These are phyloP conservation scores for Cutaneotrichosporon sp. DNA, from an alignment of 1,284 basidiomycete species.

Conservation along the genomic window DNA sequence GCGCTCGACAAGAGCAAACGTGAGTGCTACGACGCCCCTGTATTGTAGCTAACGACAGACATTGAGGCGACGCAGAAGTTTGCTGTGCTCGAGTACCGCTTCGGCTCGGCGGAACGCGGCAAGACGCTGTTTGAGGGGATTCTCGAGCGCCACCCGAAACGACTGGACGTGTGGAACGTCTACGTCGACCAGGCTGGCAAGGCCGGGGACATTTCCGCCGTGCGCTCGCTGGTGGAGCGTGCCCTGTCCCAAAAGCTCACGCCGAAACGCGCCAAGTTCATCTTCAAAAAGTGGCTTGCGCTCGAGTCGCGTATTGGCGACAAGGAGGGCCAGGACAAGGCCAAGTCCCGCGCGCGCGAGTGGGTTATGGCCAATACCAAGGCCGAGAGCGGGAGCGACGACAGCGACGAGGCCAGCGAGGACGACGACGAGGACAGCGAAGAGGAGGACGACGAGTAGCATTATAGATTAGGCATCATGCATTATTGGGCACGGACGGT, in stretches of 20 bases:
- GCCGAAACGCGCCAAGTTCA: conserved; percentile 85
- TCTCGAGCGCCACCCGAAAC: conserved; percentile 86
- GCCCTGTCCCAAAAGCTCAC: conserved; percentile 79
- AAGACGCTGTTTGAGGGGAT: conserved; percentile 96
- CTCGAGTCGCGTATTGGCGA: conserved; percentile 84
- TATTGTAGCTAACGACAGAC: conserved; percentile 54
- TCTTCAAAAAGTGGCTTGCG: conserved; percentile 97
- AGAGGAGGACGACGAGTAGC: background rate
- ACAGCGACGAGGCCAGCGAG: conserved; percentile 16
- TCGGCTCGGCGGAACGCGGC: conserved; percentile 89
- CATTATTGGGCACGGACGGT: too few species aligned
- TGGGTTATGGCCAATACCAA: conserved; percentile 55
- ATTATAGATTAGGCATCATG: background rate
- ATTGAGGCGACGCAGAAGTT: conserved; percentile 91
- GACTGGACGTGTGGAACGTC: conserved; percentile 91
- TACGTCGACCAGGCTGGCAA: conserved; percentile 94
- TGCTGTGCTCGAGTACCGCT: conserved; percentile 89
- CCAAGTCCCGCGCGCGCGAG: conserved; percentile 81
- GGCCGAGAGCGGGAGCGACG: conserved; percentile 19
- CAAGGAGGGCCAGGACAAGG: conserved; percentile 69
- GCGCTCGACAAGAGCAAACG: conserved; percentile 92
- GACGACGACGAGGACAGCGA: conserved; percentile 12
- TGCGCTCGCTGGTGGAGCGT: conserved; percentile 77
- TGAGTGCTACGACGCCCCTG: conserved; percentile 52
- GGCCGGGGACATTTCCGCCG: conserved; percentile 66